Conservation (phyloP, 768 basidiomycete genomes). For the Kockovaella imperatae region DNA sequence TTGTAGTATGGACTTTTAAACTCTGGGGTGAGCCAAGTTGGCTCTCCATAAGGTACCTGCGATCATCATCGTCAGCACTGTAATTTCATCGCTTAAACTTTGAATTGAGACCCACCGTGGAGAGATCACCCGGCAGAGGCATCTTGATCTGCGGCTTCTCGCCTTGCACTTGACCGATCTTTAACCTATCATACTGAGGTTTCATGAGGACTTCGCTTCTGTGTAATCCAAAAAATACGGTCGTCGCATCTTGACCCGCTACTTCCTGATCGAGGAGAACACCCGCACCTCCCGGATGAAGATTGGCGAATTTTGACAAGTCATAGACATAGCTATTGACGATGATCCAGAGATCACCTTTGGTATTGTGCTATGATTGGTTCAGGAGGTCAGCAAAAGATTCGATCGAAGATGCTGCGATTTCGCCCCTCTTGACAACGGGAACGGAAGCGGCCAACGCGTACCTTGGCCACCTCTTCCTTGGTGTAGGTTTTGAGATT, state of each 20-base stretch:
- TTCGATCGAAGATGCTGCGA: neutral
- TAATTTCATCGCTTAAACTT: too few species aligned
- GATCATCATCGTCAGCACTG: too few species aligned
- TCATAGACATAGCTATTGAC: slow-evolving; percentile 80
- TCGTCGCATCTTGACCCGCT: slow-evolving; percentile 82
- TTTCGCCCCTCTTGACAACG: neutral
- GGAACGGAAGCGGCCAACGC: neutral
- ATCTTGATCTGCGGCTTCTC: slow-evolving; percentile 54
- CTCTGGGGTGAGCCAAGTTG: slow-evolving; percentile 66
- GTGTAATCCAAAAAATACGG: slow-evolving; percentile 82
- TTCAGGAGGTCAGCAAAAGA: neutral
- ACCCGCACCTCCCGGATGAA: slow-evolving; percentile 72
- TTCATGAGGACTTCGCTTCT: slow-evolving; percentile 70
- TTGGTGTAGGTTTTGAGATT: slow-evolving; percentile 51
- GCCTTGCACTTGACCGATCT: slow-evolving; percentile 63
- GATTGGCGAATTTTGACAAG: slow-evolving; percentile 64
- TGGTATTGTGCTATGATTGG: slow-evolving; percentile 58
- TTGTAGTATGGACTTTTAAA: slow-evolving; percentile 72
- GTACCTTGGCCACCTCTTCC: slow-evolving; percentile 66
- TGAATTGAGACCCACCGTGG: slow-evolving; percentile 40
- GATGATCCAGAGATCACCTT: slow-evolving; percentile 78
- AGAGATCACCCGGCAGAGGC: slow-evolving; percentile 55
- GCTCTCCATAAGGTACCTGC: slow-evolving; percentile 76
- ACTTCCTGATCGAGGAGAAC: slow-evolving; percentile 73
- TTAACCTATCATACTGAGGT: slow-evolving; percentile 59